Evolutionary conservation across 768 basidiomycete species (phyloP), one percentile per base, ranked within the genome.

Genomic region (Boletus subparvulus): DNA sequence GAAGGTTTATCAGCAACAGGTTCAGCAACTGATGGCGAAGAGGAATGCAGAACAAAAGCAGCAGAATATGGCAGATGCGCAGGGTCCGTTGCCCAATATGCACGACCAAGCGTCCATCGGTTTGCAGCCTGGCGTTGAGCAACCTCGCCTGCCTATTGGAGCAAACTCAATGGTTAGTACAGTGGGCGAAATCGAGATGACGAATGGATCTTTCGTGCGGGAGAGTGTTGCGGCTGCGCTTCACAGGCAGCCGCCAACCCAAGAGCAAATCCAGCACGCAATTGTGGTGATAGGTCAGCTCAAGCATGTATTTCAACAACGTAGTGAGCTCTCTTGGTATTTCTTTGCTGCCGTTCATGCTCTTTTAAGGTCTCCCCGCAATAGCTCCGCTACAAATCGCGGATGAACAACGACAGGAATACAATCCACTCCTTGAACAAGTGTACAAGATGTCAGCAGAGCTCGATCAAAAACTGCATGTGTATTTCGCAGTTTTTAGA

Each of bases 351-450:
- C 46, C 50, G 42, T 56, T 64, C 14, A 64, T 47, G 3, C 52
- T n/a, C 30, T 40, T 40, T 52, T 16, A 53, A 81, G 81, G 66
- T 30, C 66, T 77, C 41, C 68, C 65, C 8, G 66, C 61, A 44
- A 75, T 78, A 65, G 50, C 63, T 10, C 47, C 61, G 9, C 64
- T 75, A 17, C 76, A 78, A 17, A 62, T 88, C 28, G 76, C 84
- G 5, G 73, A 78, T 10, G 82, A 84, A 2, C 84, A 83, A 55
- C 77, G 81, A 43, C 55, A 73, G 42, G 84, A 84, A 52, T 89
- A 80, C 61, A 79, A 76, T 50, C 63, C 66, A 24, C 41, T 79
- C 6, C 72, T 88, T 30, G 84, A 86, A 47, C 75, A 79, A 36
- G 64, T 84, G 16, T 68, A 68, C 64, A 81, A 77, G 48, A 65